Base-by-base conservation (phyloP, 805 yeast genomes). In the Schwanniomyces pseudopolymorphus region DNA sequence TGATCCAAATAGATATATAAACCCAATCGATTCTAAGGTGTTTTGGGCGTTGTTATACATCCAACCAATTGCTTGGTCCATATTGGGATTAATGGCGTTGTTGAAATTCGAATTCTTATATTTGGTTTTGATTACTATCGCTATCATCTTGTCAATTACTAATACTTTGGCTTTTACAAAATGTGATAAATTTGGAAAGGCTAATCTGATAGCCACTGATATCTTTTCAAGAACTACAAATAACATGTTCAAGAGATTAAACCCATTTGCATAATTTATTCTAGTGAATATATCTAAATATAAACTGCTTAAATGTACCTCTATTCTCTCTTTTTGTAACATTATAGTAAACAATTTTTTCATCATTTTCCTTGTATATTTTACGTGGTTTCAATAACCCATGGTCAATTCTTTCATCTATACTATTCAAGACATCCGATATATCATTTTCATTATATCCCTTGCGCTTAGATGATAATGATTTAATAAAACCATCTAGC, bases 161-260 rank as follows among this genome's bases (percentile, higher is more conserved):
- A 92, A 92, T 63, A 85, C 96, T 1, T 74, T 89, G 70, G 97
- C 97, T 0, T 92, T 88, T 67, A 87, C 96, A 21, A 79, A 88
- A 57, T 89, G 97, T 66, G 97, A 91, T 63, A 89, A 87, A 69
- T 92, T 91, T 67, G 89, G 96, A 42, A 86, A 83, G 60, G 96
- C 95, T 22, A 85, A 85, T 61, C 75, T 71, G 44, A 60, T 86
- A 43, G 89, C 91, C 4, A 68, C 74, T 21, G 78, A 74, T 54
- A 60, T 86, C 8, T 71, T 85, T 54, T 78, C 84, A 4, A 69
- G 74, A 33, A 77, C 84, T 21, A 67, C 83, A 0, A 73, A 77
- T 28, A 64, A 67, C 8, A 38, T 79, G 13, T 61, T 82, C 24
- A 60, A 70, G 16, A 77, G 82, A 51, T 56, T 83, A 24, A 80